Evolutionary conservation across 2,329 filamentous ascomycete genomes (phyloP).

Genomic region (Cytospora leucostoma): DNA sequence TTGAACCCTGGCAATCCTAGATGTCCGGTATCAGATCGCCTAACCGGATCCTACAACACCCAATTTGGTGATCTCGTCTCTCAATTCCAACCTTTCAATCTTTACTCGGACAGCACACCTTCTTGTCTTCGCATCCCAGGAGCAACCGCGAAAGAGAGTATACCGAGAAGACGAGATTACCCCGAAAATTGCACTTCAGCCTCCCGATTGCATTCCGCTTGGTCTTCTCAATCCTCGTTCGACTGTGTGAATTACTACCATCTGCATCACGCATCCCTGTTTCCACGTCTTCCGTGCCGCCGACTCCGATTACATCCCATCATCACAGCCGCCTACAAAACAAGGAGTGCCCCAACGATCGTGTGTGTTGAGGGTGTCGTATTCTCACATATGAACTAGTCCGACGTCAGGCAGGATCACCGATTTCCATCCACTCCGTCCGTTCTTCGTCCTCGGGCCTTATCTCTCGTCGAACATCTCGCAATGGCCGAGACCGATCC

Average conservation of each 20-base stretch:
- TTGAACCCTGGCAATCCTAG: slow-evolving; percentile 11
- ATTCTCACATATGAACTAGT: slow-evolving; percentile 22
- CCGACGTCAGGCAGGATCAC: slow-evolving; percentile 4
- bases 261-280: slow-evolving; percentile 21
- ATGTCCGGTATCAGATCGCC: slow-evolving; percentile 13
- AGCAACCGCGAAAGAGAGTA: background rate
- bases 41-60: slow-evolving; percentile 16
- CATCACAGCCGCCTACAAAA: slow-evolving; percentile 9
- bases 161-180: background rate
- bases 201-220: slow-evolving; percentile 1
- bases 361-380: slow-evolving; percentile 1
- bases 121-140: slow-evolving; percentile 10
- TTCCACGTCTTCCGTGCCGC: slow-evolving; percentile 17
- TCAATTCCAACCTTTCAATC: slow-evolving; percentile 14
- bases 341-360: background rate
- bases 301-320: slow-evolving; percentile 19
- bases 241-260: slow-evolving; percentile 8
- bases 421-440: slow-evolving; percentile 15
- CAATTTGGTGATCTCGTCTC: slow-evolving; percentile 20
- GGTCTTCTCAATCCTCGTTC: slow-evolving; percentile 2
- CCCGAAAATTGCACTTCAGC: slow-evolving; percentile 5
- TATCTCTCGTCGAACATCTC: slow-evolving; percentile 8
- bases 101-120: slow-evolving; percentile 5
- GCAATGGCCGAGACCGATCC: slow-evolving; percentile 27
- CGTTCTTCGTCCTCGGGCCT: slow-evolving; percentile 6